Evolutionary conservation across 129 eudicot species (phyloP).

Genomic region (Dittrichia graveolens): DNA sequence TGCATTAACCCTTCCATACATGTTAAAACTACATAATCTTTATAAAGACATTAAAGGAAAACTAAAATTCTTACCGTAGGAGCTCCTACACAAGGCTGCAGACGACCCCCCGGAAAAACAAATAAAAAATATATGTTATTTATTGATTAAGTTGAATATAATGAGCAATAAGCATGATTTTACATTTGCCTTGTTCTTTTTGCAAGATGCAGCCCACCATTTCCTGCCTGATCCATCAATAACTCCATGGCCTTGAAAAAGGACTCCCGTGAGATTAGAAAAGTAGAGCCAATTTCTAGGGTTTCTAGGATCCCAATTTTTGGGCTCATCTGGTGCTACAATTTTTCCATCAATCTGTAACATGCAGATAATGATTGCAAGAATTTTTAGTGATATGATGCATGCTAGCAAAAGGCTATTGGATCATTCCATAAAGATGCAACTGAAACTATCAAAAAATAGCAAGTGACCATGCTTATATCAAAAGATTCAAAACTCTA

Average conservation of each 20-base stretch:
- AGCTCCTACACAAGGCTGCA: constrained; percentile 95
- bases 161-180: constrained; percentile 15
- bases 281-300: constrained; percentile 81
- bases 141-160: constrained; percentile 22
- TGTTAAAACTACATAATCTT: constrained; percentile 13
- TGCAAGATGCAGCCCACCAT: constrained; percentile 99
- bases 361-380: constrained; percentile 11
- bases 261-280: constrained; percentile 52
- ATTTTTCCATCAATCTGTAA: constrained; percentile 84
- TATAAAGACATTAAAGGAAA: neutral
- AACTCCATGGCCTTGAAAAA: constrained; percentile 83
- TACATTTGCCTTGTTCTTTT: constrained; percentile 89
- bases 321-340: constrained; percentile 86
- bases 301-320: constrained; percentile 70
- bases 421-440: neutral
- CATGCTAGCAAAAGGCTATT: neutral
- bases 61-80: constrained; percentile 67
- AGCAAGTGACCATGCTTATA: neutral
- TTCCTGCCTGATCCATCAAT: constrained; percentile 96
- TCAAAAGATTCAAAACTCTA: neutral
- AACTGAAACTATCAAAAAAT: neutral
- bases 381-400: neutral
- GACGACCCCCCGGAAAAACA: constrained; percentile 19
- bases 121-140: constrained; percentile 12
- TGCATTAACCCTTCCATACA: constrained; percentile 36